phyloP scores from a whole-genome alignment of 2,329 filamentous ascomycete genomes.

The Colletotrichum euphorbiae region DNA sequence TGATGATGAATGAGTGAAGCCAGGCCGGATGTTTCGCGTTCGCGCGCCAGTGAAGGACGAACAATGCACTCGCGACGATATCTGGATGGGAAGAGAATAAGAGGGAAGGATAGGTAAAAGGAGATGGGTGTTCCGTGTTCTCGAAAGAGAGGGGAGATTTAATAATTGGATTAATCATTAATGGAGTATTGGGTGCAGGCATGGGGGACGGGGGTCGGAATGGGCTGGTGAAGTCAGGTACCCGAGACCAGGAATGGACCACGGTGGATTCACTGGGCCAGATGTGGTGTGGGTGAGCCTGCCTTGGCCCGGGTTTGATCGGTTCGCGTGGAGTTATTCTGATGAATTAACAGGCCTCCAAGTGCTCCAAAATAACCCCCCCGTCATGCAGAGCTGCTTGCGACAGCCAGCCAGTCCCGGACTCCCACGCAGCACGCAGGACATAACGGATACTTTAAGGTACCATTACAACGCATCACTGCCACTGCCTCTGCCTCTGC shows the following conservation, averaged over 20 bases:
- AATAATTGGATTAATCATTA: constrained; percentile 37
- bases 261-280: constrained; percentile 8
- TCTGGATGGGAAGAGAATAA: constrained; percentile 16
- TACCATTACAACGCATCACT: background rate
- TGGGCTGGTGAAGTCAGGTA: constrained; percentile 30
- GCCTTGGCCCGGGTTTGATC: constrained; percentile 18
- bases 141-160: constrained; percentile 36
- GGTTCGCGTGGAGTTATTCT: constrained; percentile 31
- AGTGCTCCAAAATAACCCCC: background rate
- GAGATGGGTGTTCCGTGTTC: constrained; percentile 19
- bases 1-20: constrained; percentile 21
- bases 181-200: constrained; percentile 31
- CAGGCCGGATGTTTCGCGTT: constrained; percentile 32
- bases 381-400: constrained; percentile 30
- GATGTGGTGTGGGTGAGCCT: constrained; percentile 13
- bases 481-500: no score
- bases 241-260: constrained; percentile 28
- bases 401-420: constrained; percentile 22
- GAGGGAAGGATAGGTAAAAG: constrained; percentile 23
- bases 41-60: constrained; percentile 10
- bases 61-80: constrained; percentile 16
- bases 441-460: background rate
- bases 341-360: constrained; percentile 21
- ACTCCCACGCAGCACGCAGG: background rate
- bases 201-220: background rate